Conservation (phyloP, 2,329 filamentous ascomycete genomes). For the Neonectria coccinea region DNA sequence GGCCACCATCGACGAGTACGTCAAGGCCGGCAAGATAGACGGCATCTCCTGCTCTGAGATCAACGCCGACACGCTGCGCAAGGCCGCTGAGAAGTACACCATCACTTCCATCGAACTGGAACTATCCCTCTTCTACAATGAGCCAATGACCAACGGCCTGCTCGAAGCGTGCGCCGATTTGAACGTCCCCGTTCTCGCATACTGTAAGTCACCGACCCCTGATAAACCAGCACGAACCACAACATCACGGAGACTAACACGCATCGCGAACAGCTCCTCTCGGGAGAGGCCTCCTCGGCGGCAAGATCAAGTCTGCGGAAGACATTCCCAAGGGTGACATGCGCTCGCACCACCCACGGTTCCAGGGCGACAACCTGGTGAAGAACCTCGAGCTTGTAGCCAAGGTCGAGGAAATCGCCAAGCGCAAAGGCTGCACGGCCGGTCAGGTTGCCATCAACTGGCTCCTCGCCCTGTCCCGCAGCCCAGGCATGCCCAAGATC, state of each 20-base stretch:
- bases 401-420: slow-evolving; percentile 67
- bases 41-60: slow-evolving; percentile 61
- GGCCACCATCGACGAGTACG: slow-evolving; percentile 57
- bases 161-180: slow-evolving; percentile 68
- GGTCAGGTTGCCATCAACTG: slow-evolving; percentile 76
- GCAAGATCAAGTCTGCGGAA: slow-evolving; percentile 61
- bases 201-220: slow-evolving; percentile 54
- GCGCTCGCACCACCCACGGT: slow-evolving; percentile 64
- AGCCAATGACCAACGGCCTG: slow-evolving; percentile 60
- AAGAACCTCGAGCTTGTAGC: slow-evolving; percentile 72
- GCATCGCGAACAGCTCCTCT: slow-evolving; percentile 55
- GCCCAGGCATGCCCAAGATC: slow-evolving; percentile 66
- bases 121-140: slow-evolving; percentile 58
- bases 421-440: slow-evolving; percentile 68
- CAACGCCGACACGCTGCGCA: slow-evolving; percentile 58
- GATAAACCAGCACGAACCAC: slow-evolving; percentile 16
- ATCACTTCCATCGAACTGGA: slow-evolving; percentile 63
- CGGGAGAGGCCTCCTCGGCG: slow-evolving; percentile 62
- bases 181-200: slow-evolving; percentile 74
- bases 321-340: slow-evolving; percentile 68
- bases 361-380: slow-evolving; percentile 70
- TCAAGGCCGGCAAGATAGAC: slow-evolving; percentile 61
- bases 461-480: slow-evolving; percentile 63
- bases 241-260: slow-evolving; percentile 21
- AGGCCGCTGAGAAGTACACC: slow-evolving; percentile 55